A percentile compares a stretch with the other conserved stretches of the same genome.
These are phyloP conservation scores for Tripidium arundinaceum DNA, from an alignment of 202 grass and related monocot species.

Conservation along the genomic window DNA sequence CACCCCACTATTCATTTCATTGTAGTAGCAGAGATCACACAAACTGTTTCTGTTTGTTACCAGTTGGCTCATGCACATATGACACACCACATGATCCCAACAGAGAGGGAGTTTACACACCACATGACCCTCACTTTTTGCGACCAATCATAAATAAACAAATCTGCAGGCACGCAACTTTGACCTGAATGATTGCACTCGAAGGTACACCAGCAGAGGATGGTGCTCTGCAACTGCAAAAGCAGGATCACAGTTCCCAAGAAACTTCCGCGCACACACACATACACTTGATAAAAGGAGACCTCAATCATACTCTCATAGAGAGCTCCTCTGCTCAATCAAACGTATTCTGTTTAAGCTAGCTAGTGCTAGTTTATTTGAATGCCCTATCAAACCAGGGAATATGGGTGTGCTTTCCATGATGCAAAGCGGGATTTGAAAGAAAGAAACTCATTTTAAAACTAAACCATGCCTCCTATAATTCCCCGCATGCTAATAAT, in stretches of 20 bases:
- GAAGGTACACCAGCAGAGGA: slow-evolving; percentile 23
- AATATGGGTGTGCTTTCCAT: slow-evolving; percentile 10
- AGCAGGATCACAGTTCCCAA: slow-evolving; percentile 19
- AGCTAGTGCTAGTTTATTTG: neutral
- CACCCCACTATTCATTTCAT: neutral
- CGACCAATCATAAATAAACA: slow-evolving; percentile 28
- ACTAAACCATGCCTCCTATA: neutral
- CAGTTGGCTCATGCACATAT: neutral
- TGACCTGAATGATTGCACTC: slow-evolving; percentile 45
- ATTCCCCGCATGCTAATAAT: neutral
- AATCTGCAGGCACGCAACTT: slow-evolving; percentile 29
- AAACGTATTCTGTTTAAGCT: neutral
- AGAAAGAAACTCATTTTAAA: neutral
- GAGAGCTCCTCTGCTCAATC: neutral
- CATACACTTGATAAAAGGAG: no score
- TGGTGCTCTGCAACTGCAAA: slow-evolving; percentile 29
- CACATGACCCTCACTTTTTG: slow-evolving; percentile 20
- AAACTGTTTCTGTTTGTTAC: neutral
- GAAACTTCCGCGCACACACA: slow-evolving; percentile 12
- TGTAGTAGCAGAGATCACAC: neutral
- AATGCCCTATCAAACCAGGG: slow-evolving; percentile 1
- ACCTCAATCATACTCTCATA: slow-evolving; percentile 52
- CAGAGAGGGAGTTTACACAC: neutral
- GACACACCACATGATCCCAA: slow-evolving; percentile 23
- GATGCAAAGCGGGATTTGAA: neutral